Evolutionary conservation across 495 filamentous ascomycete genomes (phyloP), one percentile per base, ranked within the genome.

Genomic region (Talaromyces proteolyticus): DNA sequence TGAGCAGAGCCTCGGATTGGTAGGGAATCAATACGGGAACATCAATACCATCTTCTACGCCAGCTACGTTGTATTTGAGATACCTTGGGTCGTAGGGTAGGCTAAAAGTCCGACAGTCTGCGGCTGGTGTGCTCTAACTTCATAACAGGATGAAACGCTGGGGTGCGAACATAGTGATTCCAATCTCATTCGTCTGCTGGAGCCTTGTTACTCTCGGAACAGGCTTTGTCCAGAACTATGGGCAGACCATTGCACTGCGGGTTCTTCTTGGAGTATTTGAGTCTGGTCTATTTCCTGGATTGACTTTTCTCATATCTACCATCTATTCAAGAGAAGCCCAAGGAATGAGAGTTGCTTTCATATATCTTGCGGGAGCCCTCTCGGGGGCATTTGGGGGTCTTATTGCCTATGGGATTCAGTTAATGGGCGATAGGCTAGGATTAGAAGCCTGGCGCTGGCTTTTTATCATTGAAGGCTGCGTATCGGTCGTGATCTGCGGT

Each of bases 381-480:
- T 82, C 87, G 2, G 88, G 88, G 4, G 86, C 85, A 16, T 82
- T 81, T 50, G 88, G 88, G 11, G 88, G 88, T 0, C 69, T 91
- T 0, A 67, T 91, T 2, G 86, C 87, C 1, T 89, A 84, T 49
- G 84, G 69, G 1, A 88, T 92, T 47, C 81, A 84, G 0, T 77
- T 79, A 53, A 83, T 91, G 79, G 78, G 85, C 41, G 84, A 85
- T 6, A 61, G 82, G 18, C 58, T 64, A 11, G 84, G 82, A 14
- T 67, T 80, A 49, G 65, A 63, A 12, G 82, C 79, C 19, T 76
- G 73, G 73, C 53, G 72, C 43, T 77, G 73, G 73, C 70, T 77
- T 25, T 69, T 77, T 65, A 86, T 88, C 50, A 71, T 91, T 41
- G 87, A 89, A 56, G 87, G 87, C 3, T n/a, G n/a, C n/a, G 72